Conservation (phyloP, 2,329 filamentous ascomycete genomes). For the Cladophialophora yegresii region DNA sequence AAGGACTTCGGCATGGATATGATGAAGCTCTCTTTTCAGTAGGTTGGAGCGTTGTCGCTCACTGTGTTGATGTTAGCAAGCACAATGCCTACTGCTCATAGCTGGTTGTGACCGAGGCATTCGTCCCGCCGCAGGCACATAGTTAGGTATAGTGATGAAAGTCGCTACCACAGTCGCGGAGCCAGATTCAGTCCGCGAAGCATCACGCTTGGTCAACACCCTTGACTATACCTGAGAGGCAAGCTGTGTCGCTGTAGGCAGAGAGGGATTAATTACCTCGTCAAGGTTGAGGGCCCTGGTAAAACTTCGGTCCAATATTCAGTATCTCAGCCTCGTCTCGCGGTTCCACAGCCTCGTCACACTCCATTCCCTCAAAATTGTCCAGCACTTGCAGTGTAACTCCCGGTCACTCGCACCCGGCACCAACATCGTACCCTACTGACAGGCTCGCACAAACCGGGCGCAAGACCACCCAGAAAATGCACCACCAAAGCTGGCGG, state of each 20-base stretch:
- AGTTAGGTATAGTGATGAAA: too few relatives aligned
- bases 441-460: too few relatives aligned
- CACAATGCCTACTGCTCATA: not conserved
- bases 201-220: too few relatives aligned
- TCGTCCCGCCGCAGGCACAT: too few relatives aligned
- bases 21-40: slow-evolving; percentile 5
- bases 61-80: too few relatives aligned
- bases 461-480: not conserved
- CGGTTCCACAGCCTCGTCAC: not conserved
- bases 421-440: not conserved
- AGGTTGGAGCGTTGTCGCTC: not conserved
- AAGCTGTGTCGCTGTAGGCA: too few relatives aligned
- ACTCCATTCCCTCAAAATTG: not conserved
- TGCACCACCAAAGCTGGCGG: not conserved
- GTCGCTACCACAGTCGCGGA: too few relatives aligned
- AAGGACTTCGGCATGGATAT: slow-evolving; percentile 34
- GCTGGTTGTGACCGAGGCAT: too few relatives aligned
- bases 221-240: too few relatives aligned
- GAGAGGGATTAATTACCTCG: too few relatives aligned
- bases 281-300: not conserved
- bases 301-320: not conserved
- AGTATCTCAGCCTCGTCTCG: not conserved
- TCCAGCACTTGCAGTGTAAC: not conserved
- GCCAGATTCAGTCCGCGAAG: too few relatives aligned
- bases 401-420: too few relatives aligned